Percentiles rank a stretch among this genome's conserved stretches.
These are phyloP conservation scores for Botrytis elliptica DNA, from an alignment of 2,329 filamentous ascomycete species.

Conservation along the genomic window DNA sequence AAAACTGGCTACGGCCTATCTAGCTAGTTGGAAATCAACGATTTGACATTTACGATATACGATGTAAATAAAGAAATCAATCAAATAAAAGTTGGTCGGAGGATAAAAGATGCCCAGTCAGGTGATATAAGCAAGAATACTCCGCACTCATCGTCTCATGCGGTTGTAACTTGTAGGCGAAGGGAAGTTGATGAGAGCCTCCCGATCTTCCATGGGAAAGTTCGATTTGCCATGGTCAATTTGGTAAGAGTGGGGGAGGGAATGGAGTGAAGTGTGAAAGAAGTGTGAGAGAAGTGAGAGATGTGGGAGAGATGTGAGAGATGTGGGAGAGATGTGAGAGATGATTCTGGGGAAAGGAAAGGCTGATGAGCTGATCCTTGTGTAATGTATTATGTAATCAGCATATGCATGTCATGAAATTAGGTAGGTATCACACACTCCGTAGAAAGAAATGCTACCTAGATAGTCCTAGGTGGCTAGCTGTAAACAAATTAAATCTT, in stretches of 20 bases:
- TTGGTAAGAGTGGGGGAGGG: neutral
- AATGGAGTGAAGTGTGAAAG: neutral
- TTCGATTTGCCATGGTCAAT: neutral
- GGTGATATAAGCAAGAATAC: neutral
- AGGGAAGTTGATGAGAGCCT: neutral
- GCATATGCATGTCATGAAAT: neutral
- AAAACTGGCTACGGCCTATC: neutral
- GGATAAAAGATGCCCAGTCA: neutral
- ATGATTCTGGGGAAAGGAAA: neutral
- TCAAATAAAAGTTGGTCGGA: neutral
- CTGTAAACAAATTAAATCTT: too few relatives aligned
- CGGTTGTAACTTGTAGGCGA: too few relatives aligned
- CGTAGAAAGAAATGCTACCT: too few relatives aligned
- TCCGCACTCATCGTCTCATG: neutral
- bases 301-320: neutral
- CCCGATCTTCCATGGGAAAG: neutral
- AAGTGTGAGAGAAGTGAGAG: neutral
- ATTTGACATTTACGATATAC: too few relatives aligned
- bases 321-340: too few relatives aligned
- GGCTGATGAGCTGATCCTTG: neutral
- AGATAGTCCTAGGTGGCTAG: too few relatives aligned
- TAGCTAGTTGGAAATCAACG: neutral
- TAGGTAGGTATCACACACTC: neutral
- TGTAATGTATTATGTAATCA: neutral
- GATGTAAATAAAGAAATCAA: neutral